Conservation (phyloP, 768 basidiomycete species). For the Mycena maculata region DNA sequence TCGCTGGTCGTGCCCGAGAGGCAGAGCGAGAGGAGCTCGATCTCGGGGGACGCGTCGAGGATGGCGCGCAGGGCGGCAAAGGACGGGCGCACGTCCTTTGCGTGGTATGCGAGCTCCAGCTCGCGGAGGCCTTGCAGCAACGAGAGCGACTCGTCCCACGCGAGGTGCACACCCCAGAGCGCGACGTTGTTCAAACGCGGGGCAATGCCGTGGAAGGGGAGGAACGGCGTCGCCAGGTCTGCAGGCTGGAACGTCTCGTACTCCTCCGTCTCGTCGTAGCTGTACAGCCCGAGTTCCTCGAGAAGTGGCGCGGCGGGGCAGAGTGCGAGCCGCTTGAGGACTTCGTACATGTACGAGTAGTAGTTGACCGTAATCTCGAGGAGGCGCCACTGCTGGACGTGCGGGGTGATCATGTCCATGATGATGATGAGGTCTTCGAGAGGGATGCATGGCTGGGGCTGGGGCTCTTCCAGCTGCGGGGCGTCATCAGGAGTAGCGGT, state of each 20-base stretch:
- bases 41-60: constrained; percentile 62
- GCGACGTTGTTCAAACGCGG: constrained; percentile 62
- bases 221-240: constrained; percentile 53
- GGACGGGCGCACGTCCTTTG: constrained; percentile 70
- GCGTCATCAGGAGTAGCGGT: constrained; percentile 5
- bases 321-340: constrained; percentile 56
- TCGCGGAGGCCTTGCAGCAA: constrained; percentile 60
- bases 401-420: constrained; percentile 61
- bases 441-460: constrained; percentile 41
- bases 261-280: constrained; percentile 60
- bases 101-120: constrained; percentile 72
- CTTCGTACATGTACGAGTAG: constrained; percentile 59
- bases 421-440: constrained; percentile 49
- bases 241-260: constrained; percentile 54
- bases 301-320: constrained; percentile 64
- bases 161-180: constrained; percentile 78
- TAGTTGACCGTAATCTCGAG: constrained; percentile 59
- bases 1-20: constrained; percentile 69
- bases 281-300: constrained; percentile 64
- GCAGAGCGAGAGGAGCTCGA: constrained; percentile 63
- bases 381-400: constrained; percentile 64
- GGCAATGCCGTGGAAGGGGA: constrained; percentile 64
- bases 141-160: constrained; percentile 64
- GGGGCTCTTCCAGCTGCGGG: constrained; percentile 16
- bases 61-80: constrained; percentile 65